Conservation (phyloP, 257 asterid genomes). For the Ilex aquifolium region DNA sequence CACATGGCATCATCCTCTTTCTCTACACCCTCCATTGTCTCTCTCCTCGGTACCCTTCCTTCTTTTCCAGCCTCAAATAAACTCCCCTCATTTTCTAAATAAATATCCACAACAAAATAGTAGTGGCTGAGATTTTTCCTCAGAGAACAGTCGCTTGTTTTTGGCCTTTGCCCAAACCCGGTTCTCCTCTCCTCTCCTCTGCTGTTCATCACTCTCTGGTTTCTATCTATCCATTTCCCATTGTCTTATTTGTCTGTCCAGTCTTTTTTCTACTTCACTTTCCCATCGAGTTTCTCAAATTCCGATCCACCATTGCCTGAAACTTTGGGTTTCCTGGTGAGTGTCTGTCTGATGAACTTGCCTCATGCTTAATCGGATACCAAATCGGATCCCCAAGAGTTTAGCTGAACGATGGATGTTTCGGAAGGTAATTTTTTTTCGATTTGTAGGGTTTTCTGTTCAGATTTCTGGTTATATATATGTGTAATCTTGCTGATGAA, state of each 20-base stretch:
- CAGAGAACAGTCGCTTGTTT: background rate
- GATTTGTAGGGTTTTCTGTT: background rate
- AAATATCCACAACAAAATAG: conserved; percentile 24
- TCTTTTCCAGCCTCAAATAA: conserved; percentile 59
- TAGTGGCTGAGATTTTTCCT: conserved; percentile 77
- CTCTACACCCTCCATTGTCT: background rate
- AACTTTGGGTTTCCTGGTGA: conserved; percentile 5
- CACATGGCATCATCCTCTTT: conserved; percentile 39
- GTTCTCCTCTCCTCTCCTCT: background rate
- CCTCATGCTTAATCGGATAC: conserved; percentile 22
- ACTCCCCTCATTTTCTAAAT: conserved; percentile 17
- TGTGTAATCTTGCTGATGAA: too few relatives aligned
- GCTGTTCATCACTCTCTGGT: background rate
- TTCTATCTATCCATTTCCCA: background rate
- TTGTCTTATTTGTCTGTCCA: conserved; percentile 4
- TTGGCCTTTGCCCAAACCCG: background rate
- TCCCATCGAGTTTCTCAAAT: conserved; percentile 14
- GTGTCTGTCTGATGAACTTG: conserved; percentile 11
- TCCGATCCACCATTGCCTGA: conserved; percentile 34
- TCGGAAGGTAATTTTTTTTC: conserved; percentile 24
- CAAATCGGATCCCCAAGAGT: conserved; percentile 22
- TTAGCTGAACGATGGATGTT: conserved; percentile 22
- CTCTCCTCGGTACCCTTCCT: conserved; percentile 21
- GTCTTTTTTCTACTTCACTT: conserved; percentile 1
- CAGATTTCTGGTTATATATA: too few relatives aligned